Evolutionary conservation across 148 eudicot species (phyloP).

Genomic region (Silene conica): DNA sequence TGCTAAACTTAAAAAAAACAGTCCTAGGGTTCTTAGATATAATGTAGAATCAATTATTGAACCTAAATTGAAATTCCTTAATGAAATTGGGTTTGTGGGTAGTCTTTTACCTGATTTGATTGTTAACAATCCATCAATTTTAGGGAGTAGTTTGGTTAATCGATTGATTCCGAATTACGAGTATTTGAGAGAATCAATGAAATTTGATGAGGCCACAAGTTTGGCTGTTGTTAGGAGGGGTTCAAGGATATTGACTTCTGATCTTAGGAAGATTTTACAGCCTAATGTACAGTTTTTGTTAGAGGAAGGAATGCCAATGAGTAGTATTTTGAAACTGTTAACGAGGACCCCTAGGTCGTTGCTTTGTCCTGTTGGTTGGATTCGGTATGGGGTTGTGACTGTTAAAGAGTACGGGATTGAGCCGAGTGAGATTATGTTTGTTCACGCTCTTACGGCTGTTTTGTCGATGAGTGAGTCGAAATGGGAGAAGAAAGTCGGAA

Average conservation of each 20-base stretch:
- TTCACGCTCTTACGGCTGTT: constrained; percentile 13
- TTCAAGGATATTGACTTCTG: constrained; percentile 9
- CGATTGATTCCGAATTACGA: constrained; percentile 18
- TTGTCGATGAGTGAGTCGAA: constrained; percentile 6
- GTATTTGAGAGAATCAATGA: constrained; percentile 8
- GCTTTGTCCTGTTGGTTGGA: background rate
- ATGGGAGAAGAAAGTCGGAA: constrained; percentile 19
- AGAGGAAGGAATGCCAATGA: constrained; percentile 17
- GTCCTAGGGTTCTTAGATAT: constrained; percentile 8
- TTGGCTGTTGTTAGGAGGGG: constrained; percentile 4
- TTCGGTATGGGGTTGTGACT: background rate
- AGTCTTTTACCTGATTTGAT: background rate
- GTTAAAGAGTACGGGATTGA: constrained; percentile 14
- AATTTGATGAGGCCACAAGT: background rate
- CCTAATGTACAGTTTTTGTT: constrained; percentile 9
- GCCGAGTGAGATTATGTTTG: constrained; percentile 17
- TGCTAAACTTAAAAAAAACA: constrained; percentile 9
- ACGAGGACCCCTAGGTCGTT: constrained; percentile 13
- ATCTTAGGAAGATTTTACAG: background rate
- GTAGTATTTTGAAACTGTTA: constrained; percentile 19
- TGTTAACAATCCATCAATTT: constrained; percentile 1
- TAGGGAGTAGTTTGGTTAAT: constrained; percentile 12
- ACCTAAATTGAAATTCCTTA: constrained; percentile 22
- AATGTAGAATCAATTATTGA: constrained; percentile 11
- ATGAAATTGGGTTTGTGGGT: constrained; percentile 18